phyloP scores from a whole-genome alignment of 2,329 filamentous ascomycete species.

The Sarocladium strictum region DNA sequence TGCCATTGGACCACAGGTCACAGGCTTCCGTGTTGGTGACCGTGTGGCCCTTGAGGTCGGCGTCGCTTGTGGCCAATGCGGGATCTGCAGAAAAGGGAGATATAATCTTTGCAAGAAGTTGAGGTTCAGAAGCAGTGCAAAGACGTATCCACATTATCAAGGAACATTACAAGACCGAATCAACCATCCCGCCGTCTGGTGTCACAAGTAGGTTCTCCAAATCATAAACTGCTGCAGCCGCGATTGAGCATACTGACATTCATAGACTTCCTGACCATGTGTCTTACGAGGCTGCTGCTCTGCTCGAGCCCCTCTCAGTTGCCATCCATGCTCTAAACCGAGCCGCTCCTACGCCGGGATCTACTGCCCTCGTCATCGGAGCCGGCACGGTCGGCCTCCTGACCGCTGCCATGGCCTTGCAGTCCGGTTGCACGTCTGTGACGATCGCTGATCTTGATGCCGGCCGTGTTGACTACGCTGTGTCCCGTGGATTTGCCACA shows the following conservation, averaged over 20 bases:
- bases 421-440: constrained; percentile 53
- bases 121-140: constrained; percentile 56
- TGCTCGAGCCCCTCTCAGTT: constrained; percentile 57
- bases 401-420: constrained; percentile 56
- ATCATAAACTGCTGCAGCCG: background rate
- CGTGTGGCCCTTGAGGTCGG: constrained; percentile 54
- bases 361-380: constrained; percentile 57
- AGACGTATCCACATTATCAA: constrained; percentile 58
- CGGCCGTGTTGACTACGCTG: constrained; percentile 53
- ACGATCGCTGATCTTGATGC: constrained; percentile 56
- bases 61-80: constrained; percentile 46
- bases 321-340: constrained; percentile 57
- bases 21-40: constrained; percentile 48
- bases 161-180: constrained; percentile 57
- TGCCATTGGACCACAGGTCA: constrained; percentile 46
- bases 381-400: constrained; percentile 59
- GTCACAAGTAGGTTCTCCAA: constrained; percentile 45
- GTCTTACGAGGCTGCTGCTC: constrained; percentile 53
- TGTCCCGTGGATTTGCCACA: constrained; percentile 53
- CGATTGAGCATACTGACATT: constrained; percentile 9
- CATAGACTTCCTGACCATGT: constrained; percentile 52
- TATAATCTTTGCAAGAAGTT: constrained; percentile 59
- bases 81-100: constrained; percentile 44
- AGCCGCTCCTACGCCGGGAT: constrained; percentile 43
- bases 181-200: constrained; percentile 57